Conservation (phyloP, 176 grass and related monocot genomes). For the Raddia distichophylla region DNA sequence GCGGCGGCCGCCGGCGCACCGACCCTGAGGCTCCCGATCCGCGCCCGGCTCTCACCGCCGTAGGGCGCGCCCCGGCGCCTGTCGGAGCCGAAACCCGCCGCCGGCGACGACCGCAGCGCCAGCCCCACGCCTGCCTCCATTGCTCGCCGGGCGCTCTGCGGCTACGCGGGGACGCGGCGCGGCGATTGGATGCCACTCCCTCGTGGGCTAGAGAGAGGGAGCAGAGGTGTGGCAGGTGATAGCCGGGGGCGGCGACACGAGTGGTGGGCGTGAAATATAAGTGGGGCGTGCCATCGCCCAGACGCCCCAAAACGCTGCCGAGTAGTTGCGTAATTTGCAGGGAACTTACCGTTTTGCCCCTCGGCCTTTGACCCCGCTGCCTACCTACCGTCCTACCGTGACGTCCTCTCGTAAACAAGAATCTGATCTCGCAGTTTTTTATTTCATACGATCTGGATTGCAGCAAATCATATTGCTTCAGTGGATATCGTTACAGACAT, state of each 20-base stretch:
- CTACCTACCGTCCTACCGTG: not conserved
- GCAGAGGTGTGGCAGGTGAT: not conserved
- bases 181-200: conserved; percentile 4
- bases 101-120: conserved; percentile 43
- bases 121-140: conserved; percentile 50
- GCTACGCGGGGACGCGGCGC: conserved; percentile 1
- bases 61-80: conserved; percentile 26
- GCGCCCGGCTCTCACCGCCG: not conserved
- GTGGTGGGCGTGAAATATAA: conserved; percentile 38
- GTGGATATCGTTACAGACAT: too few relatives aligned
- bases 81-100: conserved; percentile 44
- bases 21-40: conserved; percentile 29
- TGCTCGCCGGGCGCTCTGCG: conserved; percentile 10
- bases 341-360: conserved; percentile 33
- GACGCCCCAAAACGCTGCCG: conserved; percentile 39
- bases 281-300: not conserved
- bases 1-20: not conserved
- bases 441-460: too few relatives aligned
- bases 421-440: too few relatives aligned
- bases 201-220: not conserved
- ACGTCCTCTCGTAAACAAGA: too few relatives aligned
- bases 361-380: not conserved
- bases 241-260: conserved; percentile 26
- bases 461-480: too few relatives aligned
- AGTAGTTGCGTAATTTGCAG: conserved; percentile 50